Percentiles rank a stretch among this genome's conserved stretches.
Conservation (phyloP, 2,329 filamentous ascomycete genomes). For the Colletotrichum spaethianum region DNA sequence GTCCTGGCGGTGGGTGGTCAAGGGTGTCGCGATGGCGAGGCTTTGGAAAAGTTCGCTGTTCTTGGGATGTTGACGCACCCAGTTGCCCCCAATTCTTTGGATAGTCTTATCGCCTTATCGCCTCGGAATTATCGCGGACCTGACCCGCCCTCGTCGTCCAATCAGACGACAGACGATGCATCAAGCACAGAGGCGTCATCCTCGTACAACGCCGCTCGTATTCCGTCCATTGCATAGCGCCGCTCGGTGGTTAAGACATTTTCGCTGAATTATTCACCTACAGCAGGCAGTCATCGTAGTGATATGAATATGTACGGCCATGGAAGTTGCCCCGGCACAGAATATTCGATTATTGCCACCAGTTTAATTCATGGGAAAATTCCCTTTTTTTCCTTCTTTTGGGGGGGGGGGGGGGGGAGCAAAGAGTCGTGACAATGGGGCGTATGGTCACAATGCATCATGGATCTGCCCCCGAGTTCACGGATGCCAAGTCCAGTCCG, state of each 20-base stretch:
- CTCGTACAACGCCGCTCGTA: not conserved
- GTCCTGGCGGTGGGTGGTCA: conserved; percentile 16
- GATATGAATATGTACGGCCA: not conserved
- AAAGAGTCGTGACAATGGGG: no score
- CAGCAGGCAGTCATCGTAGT: not conserved
- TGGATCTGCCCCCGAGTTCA: not conserved
- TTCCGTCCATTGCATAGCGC: not conserved
- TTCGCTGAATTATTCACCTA: not conserved
- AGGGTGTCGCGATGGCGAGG: conserved; percentile 24
- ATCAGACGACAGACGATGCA: conserved; percentile 19
- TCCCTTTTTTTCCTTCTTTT: no score
- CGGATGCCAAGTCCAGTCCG: not conserved
- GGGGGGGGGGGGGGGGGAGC: no score
- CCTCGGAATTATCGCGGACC: conserved; percentile 11
- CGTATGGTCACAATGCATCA: not conserved
- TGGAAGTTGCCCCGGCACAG: no score
- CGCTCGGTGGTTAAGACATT: not conserved
- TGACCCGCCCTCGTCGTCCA: conserved; percentile 12
- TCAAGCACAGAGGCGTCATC: conserved; percentile 34
- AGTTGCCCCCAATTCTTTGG: conserved; percentile 10
- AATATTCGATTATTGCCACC: not conserved
- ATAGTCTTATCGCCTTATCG: conserved; percentile 37
- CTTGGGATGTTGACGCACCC: conserved; percentile 8
- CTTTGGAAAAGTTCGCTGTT: conserved; percentile 34
- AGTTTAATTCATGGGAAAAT: no score